Percentiles rank a stretch among this genome's conserved stretches.
Evolutionary conservation across 2,329 filamentous ascomycete genomes (phyloP).

Genomic region (Trichoderma polysporum): DNA sequence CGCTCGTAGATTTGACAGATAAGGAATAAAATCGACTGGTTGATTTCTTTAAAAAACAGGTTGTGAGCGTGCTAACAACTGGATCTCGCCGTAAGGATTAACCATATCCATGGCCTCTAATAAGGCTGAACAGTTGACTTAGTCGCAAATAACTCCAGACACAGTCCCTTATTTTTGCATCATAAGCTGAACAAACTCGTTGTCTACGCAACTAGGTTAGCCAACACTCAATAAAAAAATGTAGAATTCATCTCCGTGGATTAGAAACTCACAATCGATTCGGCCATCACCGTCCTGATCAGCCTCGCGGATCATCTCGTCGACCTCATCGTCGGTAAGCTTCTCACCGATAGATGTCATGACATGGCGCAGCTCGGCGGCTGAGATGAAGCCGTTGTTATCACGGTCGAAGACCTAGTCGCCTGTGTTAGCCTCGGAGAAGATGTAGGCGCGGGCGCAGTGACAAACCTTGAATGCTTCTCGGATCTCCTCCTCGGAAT

Average conservation of each 20-base stretch:
- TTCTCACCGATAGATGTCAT: conserved; percentile 93
- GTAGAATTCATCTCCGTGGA: not conserved
- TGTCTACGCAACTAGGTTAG: conserved; percentile 55
- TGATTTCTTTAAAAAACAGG: conserved; percentile 14
- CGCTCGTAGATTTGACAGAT: conserved; percentile 35
- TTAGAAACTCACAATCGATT: conserved; percentile 70
- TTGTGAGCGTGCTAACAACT: conserved; percentile 13
- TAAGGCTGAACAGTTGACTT: conserved; percentile 15
- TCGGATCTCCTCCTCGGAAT: conserved; percentile 86
- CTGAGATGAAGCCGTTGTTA: conserved; percentile 90
- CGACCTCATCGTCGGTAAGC: conserved; percentile 85
- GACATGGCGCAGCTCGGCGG: conserved; percentile 82
- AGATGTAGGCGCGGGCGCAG: not conserved
- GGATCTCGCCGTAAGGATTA: conserved; percentile 12
- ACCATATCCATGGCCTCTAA: conserved; percentile 13
- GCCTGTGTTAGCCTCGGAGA: not conserved
- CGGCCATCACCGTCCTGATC: conserved; percentile 87
- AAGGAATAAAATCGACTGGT: conserved; percentile 28
- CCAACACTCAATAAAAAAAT: not conserved
- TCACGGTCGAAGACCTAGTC: conserved; percentile 75
- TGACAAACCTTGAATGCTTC: conserved; percentile 75
- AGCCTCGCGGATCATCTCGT: conserved; percentile 90
- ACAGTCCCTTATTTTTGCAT: conserved; percentile 75
- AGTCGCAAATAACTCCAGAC: conserved; percentile 20
- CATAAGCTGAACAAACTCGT: conserved; percentile 93